Base-by-base conservation (phyloP, 116 monocot species). In the Trichopus zeylanicus region DNA sequence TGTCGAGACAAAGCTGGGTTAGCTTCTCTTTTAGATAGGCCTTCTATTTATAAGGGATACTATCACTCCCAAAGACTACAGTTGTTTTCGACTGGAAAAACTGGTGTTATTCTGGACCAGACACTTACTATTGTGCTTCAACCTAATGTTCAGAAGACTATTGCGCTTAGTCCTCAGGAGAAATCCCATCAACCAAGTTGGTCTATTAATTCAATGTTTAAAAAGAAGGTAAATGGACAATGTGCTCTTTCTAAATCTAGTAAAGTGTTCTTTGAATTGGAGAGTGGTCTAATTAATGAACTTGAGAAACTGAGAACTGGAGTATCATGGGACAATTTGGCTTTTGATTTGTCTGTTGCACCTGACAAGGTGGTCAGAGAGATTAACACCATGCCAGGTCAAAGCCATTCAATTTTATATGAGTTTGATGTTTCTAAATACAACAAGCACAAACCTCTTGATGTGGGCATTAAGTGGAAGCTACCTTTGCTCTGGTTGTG, bases 1-100 rank as follows among this genome's bases (percentile, higher is more conserved):
- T 95, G 95, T 53, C 80, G 90, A 53, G 95, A 95, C 62, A 95
- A 87, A 67, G 75, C 87, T 69, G 95, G 95, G 6, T 48, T 95
- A 55, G 95, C 95, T 74, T 78, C 71, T 70, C 59, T 90, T 55
- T 56, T 95, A 57, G 81, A 87, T 39, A 81, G 95, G 60, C 84
- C 95, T 70, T 90, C 90, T 47, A 90, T 95, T 59, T 95, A 90
- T 52, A 87, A 67, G 62, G 83, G 81, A 37, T 77, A 81, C 67
- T 95, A 90, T 53, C 91, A 90, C 66, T 95, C 91, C 25, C 95
- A 95, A 70, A 85, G 84, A 60, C 69, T 95, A 66, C 64, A 51
- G 38, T 39, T 95, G 27, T 48, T 56, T 51, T 84, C 84, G 62
- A 57, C 66, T 67, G 57, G 73, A 28, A 69, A 62, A 30, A 57